Base-by-base conservation (phyloP, 1,284 basidiomycete genomes). In the Cryptococcus hybrid region DNA sequence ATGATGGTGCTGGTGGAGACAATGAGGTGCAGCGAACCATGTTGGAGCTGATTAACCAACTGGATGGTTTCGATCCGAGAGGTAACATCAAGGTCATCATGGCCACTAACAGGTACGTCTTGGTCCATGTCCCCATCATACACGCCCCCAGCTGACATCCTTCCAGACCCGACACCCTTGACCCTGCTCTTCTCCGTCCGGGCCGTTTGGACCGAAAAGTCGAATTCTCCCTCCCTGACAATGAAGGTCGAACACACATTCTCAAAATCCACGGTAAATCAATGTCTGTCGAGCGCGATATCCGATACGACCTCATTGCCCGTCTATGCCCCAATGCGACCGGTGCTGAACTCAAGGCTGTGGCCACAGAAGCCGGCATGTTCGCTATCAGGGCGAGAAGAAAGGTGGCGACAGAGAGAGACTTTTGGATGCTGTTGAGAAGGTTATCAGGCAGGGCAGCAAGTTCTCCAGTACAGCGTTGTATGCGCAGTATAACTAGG, bases 1-100 rank as follows among this genome's bases (percentile, higher is more conserved):
- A 99, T 74, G 96, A 99, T 75, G 96, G 96, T 55, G 95, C 94
- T 37, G 96, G 96, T 54, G 96, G 96, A 48, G 96, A 99, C 71
- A 99, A 99, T 71, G 96, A 99, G 74, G 96, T 99, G 42, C 96
- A 99, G 79, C 82, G 96, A 74, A 99, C 95, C n/a, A 99, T 99
- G 95, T 82, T 99, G 80, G 96, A 99, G 80, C 81, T 99, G 68
- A 99, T 99, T 76, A 99, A 98, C 78, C 96, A 99, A 78, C 81
- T 99, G 66, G 95, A 99, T 72, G 96, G 96, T 49, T 99, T 99
- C 79, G 96, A 99, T 77, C 89, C 95, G 1, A 82, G 96, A 80
- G 96, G 96, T 15, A 99, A 99, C 76, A 99, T 99, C 81, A 99
- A 99, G 80, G 95, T 99, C 43, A 83, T 99, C 55, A 99, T 99